Base-by-base conservation (phyloP, 257 asterid species). In the Sherardia arvensis region DNA sequence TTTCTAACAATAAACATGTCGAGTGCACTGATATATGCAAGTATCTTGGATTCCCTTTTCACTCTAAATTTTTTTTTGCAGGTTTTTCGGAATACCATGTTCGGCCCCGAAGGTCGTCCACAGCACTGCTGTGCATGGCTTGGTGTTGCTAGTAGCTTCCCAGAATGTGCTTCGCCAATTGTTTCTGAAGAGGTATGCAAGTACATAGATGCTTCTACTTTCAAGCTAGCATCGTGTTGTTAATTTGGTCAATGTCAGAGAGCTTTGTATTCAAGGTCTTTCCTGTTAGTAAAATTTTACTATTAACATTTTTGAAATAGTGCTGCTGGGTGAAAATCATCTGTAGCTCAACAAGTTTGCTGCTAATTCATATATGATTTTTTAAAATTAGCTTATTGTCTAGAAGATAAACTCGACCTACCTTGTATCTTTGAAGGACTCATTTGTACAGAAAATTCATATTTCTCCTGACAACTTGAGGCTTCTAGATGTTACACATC, bases 91-190 rank as follows among this genome's bases (percentile, higher is more conserved):
- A 90, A 90, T 83, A 93, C 99, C 75, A 93, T 90, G 99, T 93
- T 93, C 81, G 99, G 96, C 69, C 99, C 97, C 11, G 99, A 93
- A 82, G 99, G 99, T 33, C 94, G 99, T 65, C 99, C 99, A 11
- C 99, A 93, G 69, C 99, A 93, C 81, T 93, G 97, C 81, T 93
- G 99, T 80, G 99, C 97, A 63, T 92, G 99, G 99, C 99, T 92
- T 77, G 99, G 99, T 71, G 96, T 89, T 68, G 99, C 99, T 51
- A 84, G 97, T 80, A 92, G 97, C 79, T 92, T 92, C 57, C 97
- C 95, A 0, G 97, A 92, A 80, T 93, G 97, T 69, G 99, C 97
- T 66, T 90, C 97, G 34, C 81, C 83, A 66, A 80, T 93, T 80
- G 83, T 90, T 25, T 89, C 96, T 9, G 97, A 93, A 78, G 99